phyloP scores from a whole-genome alignment of 306 rosid species.

The Heteromeles arbutifolia region DNA sequence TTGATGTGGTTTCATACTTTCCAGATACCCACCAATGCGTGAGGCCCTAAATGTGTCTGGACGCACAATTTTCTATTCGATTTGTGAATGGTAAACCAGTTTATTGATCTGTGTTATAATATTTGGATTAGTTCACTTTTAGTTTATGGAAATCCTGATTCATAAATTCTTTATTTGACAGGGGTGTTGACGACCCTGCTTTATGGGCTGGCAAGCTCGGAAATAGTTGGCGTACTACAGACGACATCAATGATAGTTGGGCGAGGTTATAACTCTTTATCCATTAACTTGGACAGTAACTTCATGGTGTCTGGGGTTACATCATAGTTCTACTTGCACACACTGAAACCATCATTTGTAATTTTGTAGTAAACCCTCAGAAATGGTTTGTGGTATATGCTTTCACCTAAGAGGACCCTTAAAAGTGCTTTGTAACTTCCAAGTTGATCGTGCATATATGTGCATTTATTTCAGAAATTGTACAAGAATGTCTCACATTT shows the following conservation, averaged over 20 bases:
- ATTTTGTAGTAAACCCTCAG: background rate
- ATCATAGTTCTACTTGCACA: background rate
- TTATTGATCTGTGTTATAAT: constrained; percentile 11
- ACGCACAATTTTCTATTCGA: constrained; percentile 64
- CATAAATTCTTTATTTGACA: constrained; percentile 20
- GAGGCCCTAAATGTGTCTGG: constrained; percentile 73
- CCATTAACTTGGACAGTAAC: constrained; percentile 5
- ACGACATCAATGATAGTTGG: constrained; percentile 88
- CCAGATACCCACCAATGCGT: constrained; percentile 97
- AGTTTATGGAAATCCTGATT: constrained; percentile 6
- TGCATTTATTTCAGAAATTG: background rate
- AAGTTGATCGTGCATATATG: background rate
- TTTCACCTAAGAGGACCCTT: background rate
- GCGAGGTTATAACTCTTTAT: constrained; percentile 59
- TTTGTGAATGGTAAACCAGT: constrained; percentile 75
- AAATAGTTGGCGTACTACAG: constrained; percentile 98
- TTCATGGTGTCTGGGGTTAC: constrained; percentile 5
- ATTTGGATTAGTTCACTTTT: constrained; percentile 10
- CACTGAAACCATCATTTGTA: background rate
- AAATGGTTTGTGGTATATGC: background rate
- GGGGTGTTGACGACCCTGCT: constrained; percentile 95
- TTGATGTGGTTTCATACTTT: constrained; percentile 24
- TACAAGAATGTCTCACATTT: background rate
- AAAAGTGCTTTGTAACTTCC: background rate
- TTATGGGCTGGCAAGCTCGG: constrained; percentile 90